Base-by-base conservation (phyloP, 192 early-diverging fungal species). In the Umbelopsis sp. region DNA sequence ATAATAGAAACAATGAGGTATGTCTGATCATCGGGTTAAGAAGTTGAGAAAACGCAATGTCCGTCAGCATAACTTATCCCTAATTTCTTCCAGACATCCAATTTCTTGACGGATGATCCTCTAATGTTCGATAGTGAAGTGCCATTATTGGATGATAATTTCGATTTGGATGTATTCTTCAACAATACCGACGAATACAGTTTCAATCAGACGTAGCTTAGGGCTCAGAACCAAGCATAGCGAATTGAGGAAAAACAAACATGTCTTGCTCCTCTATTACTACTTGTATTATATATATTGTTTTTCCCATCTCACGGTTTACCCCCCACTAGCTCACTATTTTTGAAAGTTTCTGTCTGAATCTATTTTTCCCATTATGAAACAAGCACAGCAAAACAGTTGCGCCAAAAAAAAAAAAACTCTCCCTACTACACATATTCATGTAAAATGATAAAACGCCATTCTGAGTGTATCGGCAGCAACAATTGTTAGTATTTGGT, bases 111-210 rank as follows among this genome's bases (percentile, higher is more conserved):
- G 30, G 55, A 61, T 30, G 55, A 61, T 61, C 16, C 55, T 18
- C 33, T 61, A 4, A 61, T 61, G 55, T 61, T 61, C 33, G 55
- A 61, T 61, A 61, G 27, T 30, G 25, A 61, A 12, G 55, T 61
- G 18, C 55, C 25, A 16, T 30, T 61, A 35, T 25, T 61, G 55
- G 55, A 61, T 35, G 55, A 35, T 35, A 61, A 61, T 25, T 61
- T 61, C 33, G 55, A 61, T 30, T 61, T 61, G 55, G 55, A 61
- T 61, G 55, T 61, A 0, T 61, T 61, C 55, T 61, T 61, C 30
- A 61, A 61, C 55, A 61, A 61, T 25, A 35, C 21, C 33, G 55
- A 61, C 27, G 55, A 61, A 15, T 61, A 61, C 30, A 61, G 55
- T 61, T 61, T 61, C 16, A 30, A 61, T 35, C 55, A 61, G 12